These are phyloP conservation scores for Zygoascus tannicola DNA, from an alignment of 805 yeast species.

Conservation along the genomic window DNA sequence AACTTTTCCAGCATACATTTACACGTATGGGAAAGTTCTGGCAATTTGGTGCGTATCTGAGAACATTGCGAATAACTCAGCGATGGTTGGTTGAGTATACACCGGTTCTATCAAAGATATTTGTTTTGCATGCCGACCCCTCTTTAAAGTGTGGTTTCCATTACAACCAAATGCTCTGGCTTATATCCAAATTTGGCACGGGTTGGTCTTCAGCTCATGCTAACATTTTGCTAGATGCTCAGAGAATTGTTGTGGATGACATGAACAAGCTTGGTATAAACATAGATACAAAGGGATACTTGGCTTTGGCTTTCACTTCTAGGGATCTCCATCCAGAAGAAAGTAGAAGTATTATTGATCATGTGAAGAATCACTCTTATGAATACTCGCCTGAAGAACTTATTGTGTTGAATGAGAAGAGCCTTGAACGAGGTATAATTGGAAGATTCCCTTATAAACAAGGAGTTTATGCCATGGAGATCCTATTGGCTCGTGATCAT, in stretches of 20 bases:
- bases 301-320: constrained; percentile 21
- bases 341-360: constrained; percentile 9
- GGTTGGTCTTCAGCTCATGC: constrained; percentile 16
- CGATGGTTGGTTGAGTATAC: constrained; percentile 17
- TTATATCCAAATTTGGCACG: constrained; percentile 22
- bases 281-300: constrained; percentile 25
- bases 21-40: constrained; percentile 4
- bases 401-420: constrained; percentile 6
- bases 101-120: constrained; percentile 21
- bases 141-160: constrained; percentile 4
- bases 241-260: constrained; percentile 16
- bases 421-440: neutral
- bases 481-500: constrained; percentile 8
- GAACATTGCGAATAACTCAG: constrained; percentile 18
- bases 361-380: constrained; percentile 14
- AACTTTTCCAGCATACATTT: constrained; percentile 15
- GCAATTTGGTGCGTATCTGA: constrained; percentile 17
- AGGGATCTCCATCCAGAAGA: constrained; percentile 8
- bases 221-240: constrained; percentile 19
- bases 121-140: constrained; percentile 9
- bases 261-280: constrained; percentile 10
- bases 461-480: constrained; percentile 14
- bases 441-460: constrained; percentile 17
- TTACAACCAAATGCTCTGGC: constrained; percentile 25
- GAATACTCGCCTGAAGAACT: constrained; percentile 15